phyloP scores from a whole-genome alignment of 2,329 filamentous ascomycete genomes.

The Penicillium sp. region DNA sequence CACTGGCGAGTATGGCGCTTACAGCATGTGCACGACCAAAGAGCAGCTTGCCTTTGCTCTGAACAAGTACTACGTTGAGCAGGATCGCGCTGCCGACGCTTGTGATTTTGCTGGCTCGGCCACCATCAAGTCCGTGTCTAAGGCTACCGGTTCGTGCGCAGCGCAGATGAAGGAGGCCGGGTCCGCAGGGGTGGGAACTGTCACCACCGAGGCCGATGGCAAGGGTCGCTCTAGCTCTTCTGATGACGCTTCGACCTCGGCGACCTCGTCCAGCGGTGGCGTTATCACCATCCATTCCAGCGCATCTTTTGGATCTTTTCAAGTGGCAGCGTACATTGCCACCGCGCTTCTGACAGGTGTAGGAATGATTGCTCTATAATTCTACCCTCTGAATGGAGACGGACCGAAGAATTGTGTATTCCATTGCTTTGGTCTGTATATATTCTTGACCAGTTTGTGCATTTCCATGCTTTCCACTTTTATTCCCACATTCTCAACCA shows the following conservation, averaged over 20 bases:
- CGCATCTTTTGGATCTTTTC: slow-evolving; percentile 32
- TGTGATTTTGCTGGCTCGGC: slow-evolving; percentile 46
- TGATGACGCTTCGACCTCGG: slow-evolving; percentile 13
- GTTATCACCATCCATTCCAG: slow-evolving; percentile 23
- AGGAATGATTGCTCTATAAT: slow-evolving; percentile 41
- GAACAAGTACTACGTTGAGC: slow-evolving; percentile 44
- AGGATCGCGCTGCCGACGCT: slow-evolving; percentile 36
- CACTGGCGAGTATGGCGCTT: slow-evolving; percentile 45
- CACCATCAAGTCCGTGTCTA: slow-evolving; percentile 34
- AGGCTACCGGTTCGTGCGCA: slow-evolving; percentile 37
- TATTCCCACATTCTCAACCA: neutral
- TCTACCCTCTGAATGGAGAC: neutral
- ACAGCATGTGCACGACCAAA: slow-evolving; percentile 44
- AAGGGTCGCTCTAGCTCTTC: slow-evolving; percentile 11
- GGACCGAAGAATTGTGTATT: too few relatives aligned
- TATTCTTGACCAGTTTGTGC: neutral
- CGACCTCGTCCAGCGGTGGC: slow-evolving; percentile 24
- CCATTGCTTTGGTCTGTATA: neutral
- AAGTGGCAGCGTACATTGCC: slow-evolving; percentile 34
- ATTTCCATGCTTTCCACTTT: neutral
- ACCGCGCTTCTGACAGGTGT: slow-evolving; percentile 38
- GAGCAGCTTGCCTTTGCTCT: slow-evolving; percentile 45
- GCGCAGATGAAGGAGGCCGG: slow-evolving; percentile 41
- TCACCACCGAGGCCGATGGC: slow-evolving; percentile 36
- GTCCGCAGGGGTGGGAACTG: slow-evolving; percentile 37